Evolutionary conservation across 768 basidiomycete genomes (phyloP), one percentile per base, ranked within the genome.

Genomic region (Lactifluus volemus): DNA sequence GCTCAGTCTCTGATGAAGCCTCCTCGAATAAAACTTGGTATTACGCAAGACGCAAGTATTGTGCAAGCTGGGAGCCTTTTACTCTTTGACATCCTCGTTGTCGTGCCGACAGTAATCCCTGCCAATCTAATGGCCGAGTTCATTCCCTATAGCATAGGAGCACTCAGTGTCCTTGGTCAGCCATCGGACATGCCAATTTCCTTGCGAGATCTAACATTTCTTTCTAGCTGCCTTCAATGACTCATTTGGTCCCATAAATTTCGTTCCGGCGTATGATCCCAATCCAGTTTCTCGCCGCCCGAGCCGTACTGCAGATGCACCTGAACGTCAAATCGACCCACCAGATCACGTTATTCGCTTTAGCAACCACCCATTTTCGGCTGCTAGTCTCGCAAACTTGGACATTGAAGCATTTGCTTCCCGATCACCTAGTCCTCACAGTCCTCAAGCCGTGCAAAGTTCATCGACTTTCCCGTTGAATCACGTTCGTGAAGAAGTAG

Each of bases 91-190:
- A 57, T 78, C 15, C 58, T 78, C n/a, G 75, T 73, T 2, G 57
- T 78, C 39, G 75, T 74, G 3, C 76, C 78, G 30, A 67, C 69
- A 42, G 70, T 72, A 14, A 67, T 69, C 5, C 60, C 64, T 42
- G 74, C 75, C n/a, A 73, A 70, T 49, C 59, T 74, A 9, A 49
- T 79, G 5, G 76, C 70, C 0, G 74, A 78, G 39, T 77, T 76
- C 49, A 61, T 80, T 17, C 77, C 78, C 1, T 77, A 75, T 61
- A 73, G 74, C 58, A 63, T 79, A 19, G 77, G 75, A 30, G 70
- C 76, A 8, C 55, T 80, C 11, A 59, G 74, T 19, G 78, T 79
- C 19, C 67, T 81, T 15, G 68, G 79, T 79, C 62, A 67, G 76
- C 65, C 30, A 49, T 19, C 41, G 59, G 55, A 12, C 47, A 54